Percentiles rank a stretch among this genome's conserved stretches.
phyloP scores from a whole-genome alignment of 2,329 filamentous ascomycete species.

The Ascochyta koolunga region DNA sequence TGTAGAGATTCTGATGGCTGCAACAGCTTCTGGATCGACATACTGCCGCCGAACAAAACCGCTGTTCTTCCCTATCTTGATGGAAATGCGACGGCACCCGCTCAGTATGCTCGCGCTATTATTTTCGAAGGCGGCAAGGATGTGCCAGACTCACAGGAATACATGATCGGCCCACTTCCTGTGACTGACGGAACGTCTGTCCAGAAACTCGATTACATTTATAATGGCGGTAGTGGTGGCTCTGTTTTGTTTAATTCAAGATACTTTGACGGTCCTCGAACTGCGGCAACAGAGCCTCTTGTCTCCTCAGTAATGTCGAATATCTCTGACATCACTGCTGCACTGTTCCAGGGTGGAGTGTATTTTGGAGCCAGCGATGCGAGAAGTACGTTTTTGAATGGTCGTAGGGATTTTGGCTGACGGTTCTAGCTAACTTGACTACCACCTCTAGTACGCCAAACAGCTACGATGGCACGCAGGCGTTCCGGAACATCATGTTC shows the following conservation, averaged over 20 bases:
- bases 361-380: conserved; percentile 28
- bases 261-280: conserved; percentile 30
- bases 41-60: conserved; percentile 57
- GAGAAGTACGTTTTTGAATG: not conserved
- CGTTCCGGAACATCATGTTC: conserved; percentile 53
- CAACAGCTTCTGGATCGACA: conserved; percentile 53
- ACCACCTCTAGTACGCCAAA: conserved; percentile 41
- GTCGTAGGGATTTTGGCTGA: not conserved
- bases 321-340: conserved; percentile 54
- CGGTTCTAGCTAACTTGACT: conserved; percentile 20
- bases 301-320: conserved; percentile 51
- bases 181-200: conserved; percentile 41
- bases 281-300: conserved; percentile 44
- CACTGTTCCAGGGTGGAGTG: conserved; percentile 42
- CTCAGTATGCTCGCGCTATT: conserved; percentile 55
- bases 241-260: conserved; percentile 35
- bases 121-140: conserved; percentile 54
- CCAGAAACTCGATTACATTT: conserved; percentile 35
- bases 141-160: conserved; percentile 55
- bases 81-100: conserved; percentile 42
- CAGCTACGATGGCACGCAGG: conserved; percentile 49
- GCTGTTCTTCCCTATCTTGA: conserved; percentile 55
- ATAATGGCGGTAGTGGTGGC: conserved; percentile 47
- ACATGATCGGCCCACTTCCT: conserved; percentile 55
- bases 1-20: not conserved